Conservation (phyloP, 805 yeast species). For the Kuraishia cidri region DNA sequence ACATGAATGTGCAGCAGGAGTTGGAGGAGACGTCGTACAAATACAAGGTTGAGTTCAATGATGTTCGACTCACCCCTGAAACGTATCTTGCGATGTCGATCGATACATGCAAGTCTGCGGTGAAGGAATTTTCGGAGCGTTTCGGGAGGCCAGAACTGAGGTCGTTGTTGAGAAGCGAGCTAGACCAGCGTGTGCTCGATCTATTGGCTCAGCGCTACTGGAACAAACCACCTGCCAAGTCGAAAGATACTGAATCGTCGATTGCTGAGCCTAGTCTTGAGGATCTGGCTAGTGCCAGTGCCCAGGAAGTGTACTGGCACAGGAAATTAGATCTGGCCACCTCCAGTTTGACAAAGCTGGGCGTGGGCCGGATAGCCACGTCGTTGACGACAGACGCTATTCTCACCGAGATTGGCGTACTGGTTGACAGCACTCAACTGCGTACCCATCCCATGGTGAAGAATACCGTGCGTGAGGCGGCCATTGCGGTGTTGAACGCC, state of each 20-base stretch:
- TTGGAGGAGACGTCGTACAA: constrained; percentile 88
- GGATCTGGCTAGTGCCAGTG: constrained; percentile 46
- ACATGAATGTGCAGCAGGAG: constrained; percentile 77
- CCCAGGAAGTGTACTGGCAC: constrained; percentile 80
- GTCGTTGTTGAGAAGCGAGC: constrained; percentile 67
- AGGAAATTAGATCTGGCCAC: constrained; percentile 79
- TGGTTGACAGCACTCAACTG: constrained; percentile 68
- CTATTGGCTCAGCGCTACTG: constrained; percentile 86
- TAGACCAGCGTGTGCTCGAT: constrained; percentile 87
- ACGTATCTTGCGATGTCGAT: constrained; percentile 89
- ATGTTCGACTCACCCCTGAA: constrained; percentile 87
- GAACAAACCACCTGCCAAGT: constrained; percentile 49
- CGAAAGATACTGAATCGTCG: constrained; percentile 5
- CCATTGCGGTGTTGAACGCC: constrained; percentile 64
- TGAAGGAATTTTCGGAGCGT: constrained; percentile 77
- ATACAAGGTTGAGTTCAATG: constrained; percentile 95
- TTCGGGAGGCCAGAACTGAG: constrained; percentile 80
- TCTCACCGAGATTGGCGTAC: constrained; percentile 63
- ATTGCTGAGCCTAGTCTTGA: constrained; percentile 17
- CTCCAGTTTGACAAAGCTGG: constrained; percentile 80
- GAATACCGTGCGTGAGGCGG: constrained; percentile 77
- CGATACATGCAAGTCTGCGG: constrained; percentile 75
- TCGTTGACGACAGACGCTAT: constrained; percentile 74
- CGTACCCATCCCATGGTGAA: constrained; percentile 82
- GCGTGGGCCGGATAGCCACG: constrained; percentile 88